Percentiles rank a stretch among this genome's conserved stretches.
Evolutionary conservation across 2,329 filamentous ascomycete genomes (phyloP).

Genomic region (Neofusicoccum kwambonambiense): DNA sequence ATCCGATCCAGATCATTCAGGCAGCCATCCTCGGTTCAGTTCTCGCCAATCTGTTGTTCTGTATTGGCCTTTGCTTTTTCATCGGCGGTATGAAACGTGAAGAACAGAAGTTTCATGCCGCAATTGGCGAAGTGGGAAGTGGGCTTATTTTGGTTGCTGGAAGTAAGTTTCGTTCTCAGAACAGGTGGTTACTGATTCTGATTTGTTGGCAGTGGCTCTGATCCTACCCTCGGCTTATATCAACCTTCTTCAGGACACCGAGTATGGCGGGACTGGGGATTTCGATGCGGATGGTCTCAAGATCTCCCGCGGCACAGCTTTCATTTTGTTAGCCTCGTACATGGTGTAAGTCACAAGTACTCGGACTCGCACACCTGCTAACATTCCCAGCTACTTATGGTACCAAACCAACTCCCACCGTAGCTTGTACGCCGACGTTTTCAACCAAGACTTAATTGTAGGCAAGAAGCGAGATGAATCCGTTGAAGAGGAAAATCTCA

Average conservation of each 20-base stretch:
- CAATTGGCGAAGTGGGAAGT: conserved; percentile 77
- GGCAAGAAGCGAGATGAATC: conserved; percentile 65
- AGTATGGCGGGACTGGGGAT: conserved; percentile 15
- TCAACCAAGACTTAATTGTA: conserved; percentile 66
- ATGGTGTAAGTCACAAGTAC: conserved; percentile 23
- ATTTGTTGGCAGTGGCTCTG: conserved; percentile 42
- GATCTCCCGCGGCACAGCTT: conserved; percentile 68
- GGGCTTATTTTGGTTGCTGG: conserved; percentile 76
- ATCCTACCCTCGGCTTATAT: conserved; percentile 55
- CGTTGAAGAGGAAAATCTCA: conserved; percentile 64
- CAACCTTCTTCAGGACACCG: conserved; percentile 36
- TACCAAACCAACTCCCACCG: conserved; percentile 79
- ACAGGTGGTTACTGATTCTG: neutral
- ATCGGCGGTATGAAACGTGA: conserved; percentile 68
- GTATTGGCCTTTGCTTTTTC: conserved; percentile 77
- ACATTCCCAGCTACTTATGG: conserved; percentile 47
- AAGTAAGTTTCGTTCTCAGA: conserved; percentile 39
- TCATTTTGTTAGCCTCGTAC: conserved; percentile 71
- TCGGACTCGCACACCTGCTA: neutral
- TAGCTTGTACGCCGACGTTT: conserved; percentile 71
- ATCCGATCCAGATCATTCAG: conserved; percentile 66
- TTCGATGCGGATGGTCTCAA: conserved; percentile 52
- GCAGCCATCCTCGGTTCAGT: conserved; percentile 83
- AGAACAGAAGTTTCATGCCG: conserved; percentile 71
- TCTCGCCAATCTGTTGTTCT: conserved; percentile 76